Evolutionary conservation across 495 filamentous ascomycete species (phyloP), one percentile per base, ranked within the genome.

Genomic region (Penicillium crystallinum): DNA sequence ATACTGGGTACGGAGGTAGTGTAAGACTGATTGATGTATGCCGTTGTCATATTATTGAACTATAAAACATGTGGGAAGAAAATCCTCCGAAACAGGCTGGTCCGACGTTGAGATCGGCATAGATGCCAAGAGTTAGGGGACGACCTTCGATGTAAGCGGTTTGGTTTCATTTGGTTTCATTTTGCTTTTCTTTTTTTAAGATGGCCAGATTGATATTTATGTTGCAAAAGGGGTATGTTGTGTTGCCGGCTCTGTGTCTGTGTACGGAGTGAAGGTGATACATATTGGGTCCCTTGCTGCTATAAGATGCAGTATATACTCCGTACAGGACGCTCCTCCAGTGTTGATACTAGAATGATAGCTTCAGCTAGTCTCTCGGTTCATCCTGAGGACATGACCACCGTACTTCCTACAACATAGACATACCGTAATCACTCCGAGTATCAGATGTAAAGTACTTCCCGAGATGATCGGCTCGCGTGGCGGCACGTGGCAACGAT

Each of bases 401-500:
- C 29, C 29, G 7, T 31, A 31, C 29, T 29, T 29, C 25, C 23
- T 27, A 7, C 3, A 27, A 27, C 7, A 27, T 27, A 27, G 23
- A 27, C 11, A 31, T 31, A 11, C 29, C 11, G 29, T 8, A 27
- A 17, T 23, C 37, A 40, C 12, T 12, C 18, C 18, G 18, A 27
- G 22, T 42, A 27, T 27, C 23, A 15, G 19, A 22, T 14, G 6
- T 10, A 42, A 42, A 43, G 12, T 43, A 43, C 40, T 41, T 25
- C 21, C 40, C 25, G 25, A 27, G 25, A 43, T 42, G 22, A 42
- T 27, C 38, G 38, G 38, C 39, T 46, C 44, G 44, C 44, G 44
- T 46, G 44, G 44, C 44, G 17, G 44, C 44, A 46, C 44, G 44
- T 46, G 44, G 44, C 44, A 29, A 43, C 15, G 23, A 42, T 17